Conservation (phyloP, 225 moss, liverwort and hornwort species). For the Bryoerythrophyllum caledonicum region DNA sequence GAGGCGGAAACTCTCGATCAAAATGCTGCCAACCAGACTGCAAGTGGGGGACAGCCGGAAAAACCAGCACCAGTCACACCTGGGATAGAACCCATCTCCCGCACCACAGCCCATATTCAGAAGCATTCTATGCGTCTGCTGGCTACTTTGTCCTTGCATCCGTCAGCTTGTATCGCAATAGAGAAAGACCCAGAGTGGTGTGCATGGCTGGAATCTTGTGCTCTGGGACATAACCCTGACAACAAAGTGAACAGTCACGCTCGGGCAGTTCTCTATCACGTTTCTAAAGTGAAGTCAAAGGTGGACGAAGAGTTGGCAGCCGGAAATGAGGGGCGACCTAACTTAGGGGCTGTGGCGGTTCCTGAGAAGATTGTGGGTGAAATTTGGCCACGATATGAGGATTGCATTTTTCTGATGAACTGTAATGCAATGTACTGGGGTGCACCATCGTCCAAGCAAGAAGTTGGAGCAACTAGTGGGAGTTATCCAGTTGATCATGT, state of each 20-base stretch:
- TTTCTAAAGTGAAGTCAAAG: slow-evolving; percentile 57
- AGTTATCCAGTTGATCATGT: slow-evolving; percentile 40
- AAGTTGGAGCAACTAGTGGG: slow-evolving; percentile 24
- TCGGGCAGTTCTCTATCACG: slow-evolving; percentile 71
- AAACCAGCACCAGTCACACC: slow-evolving; percentile 31
- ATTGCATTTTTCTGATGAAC: slow-evolving; percentile 81
- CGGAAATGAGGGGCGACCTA: slow-evolving; percentile 39
- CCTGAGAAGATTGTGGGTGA: slow-evolving; percentile 37
- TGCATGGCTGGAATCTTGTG: slow-evolving; percentile 85
- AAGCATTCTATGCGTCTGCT: slow-evolving; percentile 88
- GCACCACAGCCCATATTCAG: slow-evolving; percentile 66
- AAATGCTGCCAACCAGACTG: slow-evolving; percentile 24
- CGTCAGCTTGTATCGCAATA: slow-evolving; percentile 65
- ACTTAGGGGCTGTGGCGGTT: slow-evolving; percentile 19
- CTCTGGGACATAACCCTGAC: slow-evolving; percentile 60
- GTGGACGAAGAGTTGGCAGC: slow-evolving; percentile 28
- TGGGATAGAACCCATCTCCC: slow-evolving; percentile 41
- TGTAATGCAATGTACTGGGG: slow-evolving; percentile 64
- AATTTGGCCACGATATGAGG: slow-evolving; percentile 89
- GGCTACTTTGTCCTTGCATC: slow-evolving; percentile 73
- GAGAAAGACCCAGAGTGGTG: slow-evolving; percentile 67
- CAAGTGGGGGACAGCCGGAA: slow-evolving; percentile 48
- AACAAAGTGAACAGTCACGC: slow-evolving; percentile 79
- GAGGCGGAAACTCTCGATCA: slow-evolving; percentile 35
- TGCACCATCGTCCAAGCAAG: slow-evolving; percentile 31